phyloP scores from a whole-genome alignment of 148 eudicot genomes.

The Chenopodium formosanum region DNA sequence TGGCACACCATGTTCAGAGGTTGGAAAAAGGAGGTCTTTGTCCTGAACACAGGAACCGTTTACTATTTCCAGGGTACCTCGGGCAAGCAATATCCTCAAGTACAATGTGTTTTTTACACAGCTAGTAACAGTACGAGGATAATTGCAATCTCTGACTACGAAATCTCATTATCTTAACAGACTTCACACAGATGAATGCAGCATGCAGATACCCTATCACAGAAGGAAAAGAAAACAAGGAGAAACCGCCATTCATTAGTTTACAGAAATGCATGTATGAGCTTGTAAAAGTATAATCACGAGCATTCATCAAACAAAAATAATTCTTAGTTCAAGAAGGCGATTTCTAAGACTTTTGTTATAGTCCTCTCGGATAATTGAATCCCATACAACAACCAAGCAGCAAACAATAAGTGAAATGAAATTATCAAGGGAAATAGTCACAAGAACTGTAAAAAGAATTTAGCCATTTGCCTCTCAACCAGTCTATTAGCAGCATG shows the following conservation, averaged over 20 bases:
- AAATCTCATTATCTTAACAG: not conserved
- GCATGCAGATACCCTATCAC: not conserved
- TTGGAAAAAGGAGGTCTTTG: slow-evolving; percentile 2
- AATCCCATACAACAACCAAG: not conserved
- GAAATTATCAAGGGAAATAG: not conserved
- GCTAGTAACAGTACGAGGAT: not conserved
- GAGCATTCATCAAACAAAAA: not conserved
- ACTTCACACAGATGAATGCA: slow-evolving; percentile 6
- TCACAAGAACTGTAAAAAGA: not conserved
- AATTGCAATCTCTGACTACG: not conserved
- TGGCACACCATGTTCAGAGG: not conserved
- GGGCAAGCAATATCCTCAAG: not conserved
- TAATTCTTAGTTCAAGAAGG: not conserved
- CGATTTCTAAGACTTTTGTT: too few relatives aligned
- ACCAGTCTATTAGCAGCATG: not conserved
- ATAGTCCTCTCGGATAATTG: too few relatives aligned
- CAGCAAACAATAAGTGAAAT: not conserved
- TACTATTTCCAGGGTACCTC: slow-evolving; percentile 7
- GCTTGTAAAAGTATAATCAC: too few relatives aligned
- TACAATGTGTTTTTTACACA: not conserved
- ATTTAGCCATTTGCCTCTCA: not conserved
- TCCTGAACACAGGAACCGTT: not conserved
- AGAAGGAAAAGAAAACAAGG: not conserved
- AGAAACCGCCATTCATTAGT: slow-evolving; percentile 2
- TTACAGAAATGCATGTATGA: not conserved